Evolutionary conservation across 257 asterid genomes (phyloP), one percentile per base, ranked within the genome.

Genomic region (Leptodermis oblonga): DNA sequence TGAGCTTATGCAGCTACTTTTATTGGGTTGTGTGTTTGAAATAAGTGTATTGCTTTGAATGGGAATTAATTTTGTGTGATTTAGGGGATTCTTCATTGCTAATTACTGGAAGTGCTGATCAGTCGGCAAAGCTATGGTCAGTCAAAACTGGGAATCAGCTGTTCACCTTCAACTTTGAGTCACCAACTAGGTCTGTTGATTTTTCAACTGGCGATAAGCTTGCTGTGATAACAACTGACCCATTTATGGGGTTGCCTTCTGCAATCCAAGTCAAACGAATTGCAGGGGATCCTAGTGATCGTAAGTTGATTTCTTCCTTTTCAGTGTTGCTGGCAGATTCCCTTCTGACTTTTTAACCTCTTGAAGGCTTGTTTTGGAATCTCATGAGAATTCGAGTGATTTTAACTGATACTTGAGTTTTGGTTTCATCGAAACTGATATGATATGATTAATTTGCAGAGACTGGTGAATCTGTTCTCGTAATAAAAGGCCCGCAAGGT

Each of bases 61-160:
- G 7, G 7, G 30, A 49, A 22, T 23, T 58, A 49, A 15, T 7
- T n/a, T 74, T 70, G 42, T 39, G 22, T 59, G 72, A 0, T 48
- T 49, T 55, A 93, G 99, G 95, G 86, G 95, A 93, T 77, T 93
- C 99, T 1, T 51, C 84, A 17, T 77, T 82, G 74, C 92, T 93
- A 25, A 77, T 93, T 67, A 93, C 99, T 36, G 99, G 88, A 74
- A 93, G 97, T 79, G 99, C 96, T 0, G 99, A 93, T 73, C 95
- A 88, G 90, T 70, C 88, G n/a, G 96, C 92, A 31, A 93, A 87
- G 84, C 69, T 90, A 23, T 93, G 99, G 99, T 80, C 85, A 65
- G 92, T 93, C 56, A 72, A 77, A 67, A 68, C 90, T 0, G 99
- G 97, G 65, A 62, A 82, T 66, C 90, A 79, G 14, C 81, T 84